Base-by-base conservation (phyloP, 2,329 filamentous ascomycete species). In the Whalleya microplaca region DNA sequence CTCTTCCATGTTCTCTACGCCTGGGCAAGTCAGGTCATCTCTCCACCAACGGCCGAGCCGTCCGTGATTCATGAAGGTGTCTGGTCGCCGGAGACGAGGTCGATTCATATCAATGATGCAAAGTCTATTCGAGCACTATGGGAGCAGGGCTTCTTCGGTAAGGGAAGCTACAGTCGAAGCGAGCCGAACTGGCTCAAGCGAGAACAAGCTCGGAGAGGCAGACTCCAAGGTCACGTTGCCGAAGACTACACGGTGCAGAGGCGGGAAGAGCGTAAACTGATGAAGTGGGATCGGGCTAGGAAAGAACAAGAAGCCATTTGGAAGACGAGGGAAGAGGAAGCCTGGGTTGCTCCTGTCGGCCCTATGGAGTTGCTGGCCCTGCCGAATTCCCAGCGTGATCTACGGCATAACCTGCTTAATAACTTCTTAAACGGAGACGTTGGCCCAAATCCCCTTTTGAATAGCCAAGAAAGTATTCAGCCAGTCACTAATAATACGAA, bases 111-210 rank as follows among this genome's bases (percentile, higher is more conserved):
- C 54, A 91, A 86, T 18, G 89, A 97, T 71, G 79, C 86, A 21
- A 80, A 81, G 53, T 88, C 91, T 2, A 88, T 96, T 60, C 83
- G 89, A 52, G 91, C 88, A 1, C 75, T 99, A 21, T 99, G 96
- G 95, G 91, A 96, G 74, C 91, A 96, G 77, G 95, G 95, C 4
- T 99, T 99, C 75, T 99, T 94, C 74, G 96, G 96, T 46, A 97
- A 97, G 74, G 95, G 95, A 44, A 94, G 81, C 66, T 78, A 98
- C 56, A 97, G 93, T 77, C 86, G 96, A 66, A 97, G 93, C 79
- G 94, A 99, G 72, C 94, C 94, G 2, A 95, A 87, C 65, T 99
- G 95, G 95, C 74, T 96, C 48, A 90, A 90, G 62, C 83, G 90
- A 61, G 92, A 96, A 73, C 89, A 91, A 72, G 86, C 88, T 23